phyloP scores from a whole-genome alignment of 2,329 filamentous ascomycete species.

The Colletotrichum paranaense region DNA sequence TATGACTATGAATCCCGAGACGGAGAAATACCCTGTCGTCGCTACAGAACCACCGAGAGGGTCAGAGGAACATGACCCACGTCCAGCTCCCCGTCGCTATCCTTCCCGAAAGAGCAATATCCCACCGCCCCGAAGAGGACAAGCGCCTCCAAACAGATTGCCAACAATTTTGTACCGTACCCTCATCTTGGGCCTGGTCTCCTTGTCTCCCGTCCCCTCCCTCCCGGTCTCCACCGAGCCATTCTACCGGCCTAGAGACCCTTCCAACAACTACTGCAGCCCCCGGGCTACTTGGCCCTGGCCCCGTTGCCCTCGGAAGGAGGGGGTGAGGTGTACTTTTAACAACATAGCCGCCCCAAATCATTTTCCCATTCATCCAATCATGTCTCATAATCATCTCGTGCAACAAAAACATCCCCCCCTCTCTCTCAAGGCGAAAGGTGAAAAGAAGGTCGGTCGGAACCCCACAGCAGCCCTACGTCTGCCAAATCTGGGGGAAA shows the following conservation, averaged over 20 bases:
- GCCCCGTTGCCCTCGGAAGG: conserved; percentile 39
- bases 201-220: neutral
- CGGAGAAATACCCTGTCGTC: neutral
- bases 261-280: conserved; percentile 40
- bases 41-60: conserved; percentile 23
- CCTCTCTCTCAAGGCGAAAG: neutral
- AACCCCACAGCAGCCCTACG: conserved; percentile 17
- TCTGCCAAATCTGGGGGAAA: conserved; percentile 14
- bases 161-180: conserved; percentile 6
- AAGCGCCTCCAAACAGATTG: conserved; percentile 41
- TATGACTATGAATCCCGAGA: conserved; percentile 8
- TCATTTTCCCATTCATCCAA: conserved; percentile 56
- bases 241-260: neutral
- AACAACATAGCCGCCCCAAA: conserved; percentile 46
- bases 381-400: conserved; percentile 62
- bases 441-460: neutral
- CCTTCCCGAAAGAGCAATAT: conserved; percentile 47
- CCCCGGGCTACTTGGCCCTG: conserved; percentile 42
- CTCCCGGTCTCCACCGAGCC: conserved; percentile 8
- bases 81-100: conserved; percentile 14
- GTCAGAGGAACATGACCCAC: neutral
- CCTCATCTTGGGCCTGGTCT: neutral
- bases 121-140: conserved; percentile 44
- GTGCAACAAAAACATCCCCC: conserved; percentile 53
- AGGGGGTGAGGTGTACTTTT: conserved; percentile 57